Evolutionary conservation across 1,284 basidiomycete species (phyloP), one percentile per base, ranked within the genome.

Genomic region (Ustilago shanxiensis): DNA sequence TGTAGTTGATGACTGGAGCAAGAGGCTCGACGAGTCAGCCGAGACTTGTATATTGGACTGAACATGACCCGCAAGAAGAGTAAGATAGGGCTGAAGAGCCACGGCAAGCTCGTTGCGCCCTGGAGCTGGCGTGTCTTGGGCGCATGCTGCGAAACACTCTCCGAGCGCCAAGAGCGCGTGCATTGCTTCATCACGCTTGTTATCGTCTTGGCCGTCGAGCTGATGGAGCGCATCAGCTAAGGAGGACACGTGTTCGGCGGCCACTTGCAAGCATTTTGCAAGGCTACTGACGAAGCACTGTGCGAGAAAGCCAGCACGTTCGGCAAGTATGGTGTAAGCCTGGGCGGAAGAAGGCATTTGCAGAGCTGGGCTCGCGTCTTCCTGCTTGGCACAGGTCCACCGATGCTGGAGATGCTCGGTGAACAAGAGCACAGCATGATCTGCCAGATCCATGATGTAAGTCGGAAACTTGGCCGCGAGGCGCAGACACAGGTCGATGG

Each of bases 301-400:
- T 16, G 53, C 55, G 1, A 72, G 57, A 6, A 72, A 72, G 13
- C 24, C 35, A 10, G 50, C 57, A n/a, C 66, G 60, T 4, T 29
- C 41, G 51, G 64, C 47, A 16, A 67, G 22, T 26, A 56, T 44
- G 3, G 39, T n/a, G 55, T 67, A 72, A 20, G 50, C 47, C 10
- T 72, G 51, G 1, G 60, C 28, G 28, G 70, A 57, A 47, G 45
- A 53, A 26, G 70, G 49, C 53, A 53, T 63, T 3, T 67, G 51
- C 33, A 59, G 26, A 2, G 60, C 49, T 1, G 70, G 65, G 7
- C n/a, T 26, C 3, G 58, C 4, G 14, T 51, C 22, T 6, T 44
- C 60, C 22, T 67, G 70, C 70, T 67, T 72, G 24, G 65, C 65
- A 31, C 65, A 64, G 11, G 68, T 72, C 73, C 73, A 76, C 14